phyloP scores from a whole-genome alignment of 768 basidiomycete genomes.

The Boletus subcaerulescens region DNA sequence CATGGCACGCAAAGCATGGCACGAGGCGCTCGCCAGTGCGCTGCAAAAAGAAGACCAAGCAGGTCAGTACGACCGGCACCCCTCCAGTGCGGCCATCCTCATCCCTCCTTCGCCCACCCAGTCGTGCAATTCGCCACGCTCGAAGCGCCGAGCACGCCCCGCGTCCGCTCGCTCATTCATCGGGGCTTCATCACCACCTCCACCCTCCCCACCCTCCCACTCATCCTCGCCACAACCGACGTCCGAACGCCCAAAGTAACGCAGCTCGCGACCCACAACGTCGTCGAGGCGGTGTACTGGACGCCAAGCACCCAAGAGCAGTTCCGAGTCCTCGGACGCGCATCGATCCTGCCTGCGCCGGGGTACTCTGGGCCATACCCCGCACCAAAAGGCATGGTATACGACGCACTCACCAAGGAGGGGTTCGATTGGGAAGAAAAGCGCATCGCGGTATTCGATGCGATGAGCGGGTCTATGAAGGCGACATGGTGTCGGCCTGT shows the following conservation, averaged over 20 bases:
- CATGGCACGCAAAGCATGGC: slow-evolving; percentile 40
- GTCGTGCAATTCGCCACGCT: slow-evolving; percentile 52
- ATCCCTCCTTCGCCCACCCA: slow-evolving; percentile 19
- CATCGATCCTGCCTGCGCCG: slow-evolving; percentile 53
- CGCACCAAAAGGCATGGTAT: slow-evolving; percentile 21
- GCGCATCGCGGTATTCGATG: slow-evolving; percentile 56
- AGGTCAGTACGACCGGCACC: slow-evolving; percentile 20
- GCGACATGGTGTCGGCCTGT: slow-evolving; percentile 70
- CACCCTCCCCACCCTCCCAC: slow-evolving; percentile 45
- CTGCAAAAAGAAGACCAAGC: slow-evolving; percentile 36
- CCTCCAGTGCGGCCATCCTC: rapidly evolving
- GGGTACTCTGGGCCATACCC: slow-evolving; percentile 27
- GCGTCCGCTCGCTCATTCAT: slow-evolving; percentile 64
- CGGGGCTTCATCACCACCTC: slow-evolving; percentile 52
- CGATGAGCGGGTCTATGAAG: slow-evolving; percentile 58
- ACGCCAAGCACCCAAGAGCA: slow-evolving; percentile 64
- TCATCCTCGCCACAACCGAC: slow-evolving; percentile 70
- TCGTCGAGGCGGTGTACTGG: slow-evolving; percentile 74
- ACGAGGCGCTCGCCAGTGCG: slow-evolving; percentile 42
- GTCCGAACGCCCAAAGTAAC: slow-evolving; percentile 64
- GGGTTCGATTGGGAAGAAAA: slow-evolving; percentile 58
- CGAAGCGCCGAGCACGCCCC: slow-evolving; percentile 39
- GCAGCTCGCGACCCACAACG: slow-evolving; percentile 15
- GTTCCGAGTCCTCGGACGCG: slow-evolving; percentile 63
- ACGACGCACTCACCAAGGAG: slow-evolving; percentile 36